A percentile compares a stretch with the other conserved stretches of the same genome.
Conservation (phyloP, 2,329 filamentous ascomycete species). For the Hypomyces perniciosus region DNA sequence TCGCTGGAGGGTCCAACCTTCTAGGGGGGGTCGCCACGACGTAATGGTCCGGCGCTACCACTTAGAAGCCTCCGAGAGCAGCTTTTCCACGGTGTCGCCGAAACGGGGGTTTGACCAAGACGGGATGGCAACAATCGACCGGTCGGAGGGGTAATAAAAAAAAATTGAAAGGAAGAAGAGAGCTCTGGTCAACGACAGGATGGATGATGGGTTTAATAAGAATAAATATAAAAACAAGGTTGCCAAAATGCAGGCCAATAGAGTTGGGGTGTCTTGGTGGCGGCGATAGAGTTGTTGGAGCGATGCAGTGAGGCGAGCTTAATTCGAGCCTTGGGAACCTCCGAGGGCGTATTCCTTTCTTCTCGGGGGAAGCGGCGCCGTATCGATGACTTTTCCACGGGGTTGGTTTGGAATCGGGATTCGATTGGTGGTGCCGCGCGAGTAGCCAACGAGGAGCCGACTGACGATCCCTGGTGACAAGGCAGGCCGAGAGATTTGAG, state of each 20-base stretch:
- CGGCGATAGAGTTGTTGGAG: not conserved
- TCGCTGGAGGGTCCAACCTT: not conserved
- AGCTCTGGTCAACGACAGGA: not conserved
- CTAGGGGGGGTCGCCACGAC: conserved; percentile 2
- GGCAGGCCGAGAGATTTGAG: no score
- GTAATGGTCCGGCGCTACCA: conserved; percentile 9
- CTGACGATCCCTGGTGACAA: no score
- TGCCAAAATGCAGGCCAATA: not conserved
- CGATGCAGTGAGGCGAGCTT: not conserved
- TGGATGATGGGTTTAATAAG: no score
- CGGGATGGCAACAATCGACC: not conserved
- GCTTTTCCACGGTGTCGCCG: conserved; percentile 11
- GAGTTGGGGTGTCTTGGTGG: not conserved
- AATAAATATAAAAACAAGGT: not conserved
- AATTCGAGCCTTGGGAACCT: not conserved
- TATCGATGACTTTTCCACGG: not conserved
- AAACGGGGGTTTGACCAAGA: not conserved
- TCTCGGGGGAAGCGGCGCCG: not conserved
- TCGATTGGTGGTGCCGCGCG: not conserved
- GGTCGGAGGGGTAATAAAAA: not conserved
- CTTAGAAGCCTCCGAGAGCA: conserved; percentile 2
- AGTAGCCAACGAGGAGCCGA: not conserved
- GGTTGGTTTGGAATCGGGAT: not conserved
- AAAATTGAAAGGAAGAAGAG: not conserved
- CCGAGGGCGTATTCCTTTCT: not conserved